A percentile compares a stretch with the other conserved stretches of the same genome.
phyloP scores from a whole-genome alignment of 495 filamentous ascomycete species.

The Filosporella fistucella region DNA sequence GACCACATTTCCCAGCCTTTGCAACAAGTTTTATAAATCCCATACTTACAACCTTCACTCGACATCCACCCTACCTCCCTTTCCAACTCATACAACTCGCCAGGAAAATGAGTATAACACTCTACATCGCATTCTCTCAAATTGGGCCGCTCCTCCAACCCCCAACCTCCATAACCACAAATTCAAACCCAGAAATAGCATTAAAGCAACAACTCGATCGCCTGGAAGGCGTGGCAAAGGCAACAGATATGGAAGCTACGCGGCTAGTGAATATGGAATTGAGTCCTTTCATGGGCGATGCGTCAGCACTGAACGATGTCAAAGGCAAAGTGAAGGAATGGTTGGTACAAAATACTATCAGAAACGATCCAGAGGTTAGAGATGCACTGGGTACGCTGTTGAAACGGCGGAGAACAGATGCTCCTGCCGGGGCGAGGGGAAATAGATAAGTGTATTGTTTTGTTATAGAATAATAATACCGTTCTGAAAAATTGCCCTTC shows the following conservation, averaged over 20 bases:
- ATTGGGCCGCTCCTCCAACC: constrained; percentile 58
- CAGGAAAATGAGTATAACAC: constrained; percentile 69
- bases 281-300: constrained; percentile 75
- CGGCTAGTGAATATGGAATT: constrained; percentile 72
- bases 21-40: constrained; percentile 60
- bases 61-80: constrained; percentile 69
- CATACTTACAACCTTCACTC: constrained; percentile 41
- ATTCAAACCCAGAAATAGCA: constrained; percentile 22
- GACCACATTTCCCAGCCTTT: constrained; percentile 52
- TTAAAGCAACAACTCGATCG: constrained; percentile 47
- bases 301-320: constrained; percentile 51
- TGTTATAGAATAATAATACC: too few species aligned
- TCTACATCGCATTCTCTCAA: constrained; percentile 89
- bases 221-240: constrained; percentile 46
- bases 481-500: too few species aligned
- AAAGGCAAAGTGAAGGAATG: constrained; percentile 69
- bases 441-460: too few species aligned
- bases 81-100: constrained; percentile 82
- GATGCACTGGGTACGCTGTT: constrained; percentile 63
- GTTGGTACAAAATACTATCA: constrained; percentile 69
- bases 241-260: constrained; percentile 60
- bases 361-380: constrained; percentile 69
- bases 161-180: constrained; percentile 15
- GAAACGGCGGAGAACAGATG: constrained; percentile 51
- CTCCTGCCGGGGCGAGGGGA: constrained; percentile 50